Evolutionary conservation across 306 rosid species (phyloP).

Genomic region (Gastrolobium villosum): DNA sequence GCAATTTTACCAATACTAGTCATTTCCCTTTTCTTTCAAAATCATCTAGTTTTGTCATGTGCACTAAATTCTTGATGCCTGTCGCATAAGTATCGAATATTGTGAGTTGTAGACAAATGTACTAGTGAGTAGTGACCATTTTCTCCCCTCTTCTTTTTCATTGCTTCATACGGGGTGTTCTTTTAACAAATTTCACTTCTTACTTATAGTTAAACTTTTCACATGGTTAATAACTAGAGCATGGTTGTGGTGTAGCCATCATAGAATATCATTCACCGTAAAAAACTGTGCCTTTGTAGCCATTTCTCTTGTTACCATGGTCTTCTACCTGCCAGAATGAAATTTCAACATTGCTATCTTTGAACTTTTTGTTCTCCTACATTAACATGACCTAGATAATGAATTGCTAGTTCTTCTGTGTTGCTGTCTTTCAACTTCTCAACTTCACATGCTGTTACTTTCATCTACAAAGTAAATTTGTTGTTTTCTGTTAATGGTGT

Average conservation of each 20-base stretch:
- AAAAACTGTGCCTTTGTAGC: not conserved
- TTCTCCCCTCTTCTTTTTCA: not conserved
- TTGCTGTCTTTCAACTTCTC: conserved; percentile 22
- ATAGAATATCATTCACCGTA: not conserved
- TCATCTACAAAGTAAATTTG: conserved; percentile 18
- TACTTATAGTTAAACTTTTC: not conserved
- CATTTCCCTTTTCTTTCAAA: not conserved
- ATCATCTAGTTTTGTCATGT: conserved; percentile 2
- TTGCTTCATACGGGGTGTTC: conserved; percentile 31
- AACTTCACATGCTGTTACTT: not conserved
- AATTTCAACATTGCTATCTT: conserved; percentile 19
- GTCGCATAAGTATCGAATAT: conserved; percentile 5
- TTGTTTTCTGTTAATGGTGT: not conserved
- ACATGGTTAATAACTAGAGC: not conserved
- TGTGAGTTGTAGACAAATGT: conserved; percentile 12
- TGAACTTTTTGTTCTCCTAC: conserved; percentile 10
- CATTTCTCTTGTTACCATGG: conserved; percentile 23
- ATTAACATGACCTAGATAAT: not conserved
- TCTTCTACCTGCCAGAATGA: not conserved
- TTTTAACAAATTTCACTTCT: conserved; percentile 5
- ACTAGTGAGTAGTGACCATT: conserved; percentile 21
- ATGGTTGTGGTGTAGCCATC: conserved; percentile 34
- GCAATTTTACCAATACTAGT: conserved; percentile 32
- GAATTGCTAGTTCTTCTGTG: not conserved
- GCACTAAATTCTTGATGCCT: conserved; percentile 25